phyloP scores from a whole-genome alignment of 2,329 filamentous ascomycete genomes.

The Aspergillus phoenicis region DNA sequence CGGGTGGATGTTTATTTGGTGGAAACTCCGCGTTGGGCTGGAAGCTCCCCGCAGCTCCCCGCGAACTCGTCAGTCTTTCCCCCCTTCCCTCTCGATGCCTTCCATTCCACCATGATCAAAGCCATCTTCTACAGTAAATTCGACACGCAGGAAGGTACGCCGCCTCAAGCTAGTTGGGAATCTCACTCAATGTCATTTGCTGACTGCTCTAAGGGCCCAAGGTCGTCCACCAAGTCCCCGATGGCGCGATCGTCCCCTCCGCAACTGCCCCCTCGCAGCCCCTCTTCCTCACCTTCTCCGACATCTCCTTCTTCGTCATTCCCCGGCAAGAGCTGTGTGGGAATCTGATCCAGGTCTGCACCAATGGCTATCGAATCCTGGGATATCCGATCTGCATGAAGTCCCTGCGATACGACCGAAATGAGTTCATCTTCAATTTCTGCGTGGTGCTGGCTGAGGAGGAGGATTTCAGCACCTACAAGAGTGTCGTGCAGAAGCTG shows the following conservation, averaged over 20 bases:
- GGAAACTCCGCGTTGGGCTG: not conserved
- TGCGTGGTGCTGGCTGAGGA: conserved; percentile 75
- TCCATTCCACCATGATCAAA: conserved; percentile 56
- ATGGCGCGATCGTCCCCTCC: conserved; percentile 57
- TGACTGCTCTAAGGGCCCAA: conserved; percentile 57
- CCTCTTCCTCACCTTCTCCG: conserved; percentile 81
- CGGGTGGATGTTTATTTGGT: not conserved
- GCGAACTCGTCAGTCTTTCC: not conserved
- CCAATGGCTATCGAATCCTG: conserved; percentile 77
- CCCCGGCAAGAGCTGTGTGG: conserved; percentile 95
- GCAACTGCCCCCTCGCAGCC: conserved; percentile 51
- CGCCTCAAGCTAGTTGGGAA: not conserved
- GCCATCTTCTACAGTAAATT: conserved; percentile 70
- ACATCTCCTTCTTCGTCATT: conserved; percentile 89
- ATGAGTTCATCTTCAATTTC: conserved; percentile 99
- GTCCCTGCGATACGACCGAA: conserved; percentile 79
- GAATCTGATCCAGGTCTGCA: conserved; percentile 71
- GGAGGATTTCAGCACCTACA: conserved; percentile 74
- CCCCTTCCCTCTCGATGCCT: not conserved
- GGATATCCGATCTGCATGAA: conserved; percentile 88
- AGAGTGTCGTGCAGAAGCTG: conserved; percentile 81
- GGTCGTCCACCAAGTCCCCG: conserved; percentile 66
- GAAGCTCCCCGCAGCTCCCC: conserved; percentile 8
- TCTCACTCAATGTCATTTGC: not conserved
- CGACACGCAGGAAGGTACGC: conserved; percentile 58